Percentiles rank a stretch among this genome's conserved stretches.
Evolutionary conservation across 2,329 filamentous ascomycete genomes (phyloP).

Genomic region (Fusarium pseudocircinatum): DNA sequence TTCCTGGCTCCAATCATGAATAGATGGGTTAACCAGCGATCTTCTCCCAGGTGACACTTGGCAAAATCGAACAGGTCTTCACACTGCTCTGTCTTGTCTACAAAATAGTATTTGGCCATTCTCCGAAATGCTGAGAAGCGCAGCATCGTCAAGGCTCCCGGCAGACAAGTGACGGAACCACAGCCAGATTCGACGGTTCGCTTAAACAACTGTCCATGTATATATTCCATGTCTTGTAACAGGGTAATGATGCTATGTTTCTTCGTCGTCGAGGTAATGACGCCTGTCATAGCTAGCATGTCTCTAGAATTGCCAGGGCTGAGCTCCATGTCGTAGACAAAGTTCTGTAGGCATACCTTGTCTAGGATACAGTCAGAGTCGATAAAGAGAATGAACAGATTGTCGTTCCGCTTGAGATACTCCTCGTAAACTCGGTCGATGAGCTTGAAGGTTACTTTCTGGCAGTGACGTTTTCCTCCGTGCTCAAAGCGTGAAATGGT

Average conservation of each 20-base stretch:
- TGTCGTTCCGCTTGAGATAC: slow-evolving; percentile 87
- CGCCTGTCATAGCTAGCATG: slow-evolving; percentile 97
- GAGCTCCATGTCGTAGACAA: slow-evolving; percentile 98
- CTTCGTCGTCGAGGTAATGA: slow-evolving; percentile 93
- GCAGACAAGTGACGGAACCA: slow-evolving; percentile 92
- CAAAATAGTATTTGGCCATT: slow-evolving; percentile 99
- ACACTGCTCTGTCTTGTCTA: slow-evolving; percentile 94
- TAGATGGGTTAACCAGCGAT: slow-evolving; percentile 95
- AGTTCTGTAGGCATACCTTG: slow-evolving; percentile 91
- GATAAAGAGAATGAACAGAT: slow-evolving; percentile 95
- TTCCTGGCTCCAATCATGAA: slow-evolving; percentile 98
- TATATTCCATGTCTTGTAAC: slow-evolving; percentile 97
- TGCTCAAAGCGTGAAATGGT: slow-evolving; percentile 93
- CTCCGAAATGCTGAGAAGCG: slow-evolving; percentile 95
- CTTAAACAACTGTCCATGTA: slow-evolving; percentile 96
- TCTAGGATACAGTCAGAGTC: slow-evolving; percentile 97
- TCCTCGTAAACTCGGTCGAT: slow-evolving; percentile 92
- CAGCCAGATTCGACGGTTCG: slow-evolving; percentile 94
- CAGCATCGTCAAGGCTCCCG: slow-evolving; percentile 93
- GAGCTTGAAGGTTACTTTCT: slow-evolving; percentile 91
- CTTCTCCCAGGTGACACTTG: slow-evolving; percentile 94
- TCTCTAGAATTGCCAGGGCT: slow-evolving; percentile 91
- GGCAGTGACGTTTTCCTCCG: slow-evolving; percentile 92
- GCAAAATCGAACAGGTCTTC: slow-evolving; percentile 97
- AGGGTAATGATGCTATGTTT: slow-evolving; percentile 91